Evolutionary conservation across 2,329 filamentous ascomycete species (phyloP).

Genomic region (Balansia obtecta): DNA sequence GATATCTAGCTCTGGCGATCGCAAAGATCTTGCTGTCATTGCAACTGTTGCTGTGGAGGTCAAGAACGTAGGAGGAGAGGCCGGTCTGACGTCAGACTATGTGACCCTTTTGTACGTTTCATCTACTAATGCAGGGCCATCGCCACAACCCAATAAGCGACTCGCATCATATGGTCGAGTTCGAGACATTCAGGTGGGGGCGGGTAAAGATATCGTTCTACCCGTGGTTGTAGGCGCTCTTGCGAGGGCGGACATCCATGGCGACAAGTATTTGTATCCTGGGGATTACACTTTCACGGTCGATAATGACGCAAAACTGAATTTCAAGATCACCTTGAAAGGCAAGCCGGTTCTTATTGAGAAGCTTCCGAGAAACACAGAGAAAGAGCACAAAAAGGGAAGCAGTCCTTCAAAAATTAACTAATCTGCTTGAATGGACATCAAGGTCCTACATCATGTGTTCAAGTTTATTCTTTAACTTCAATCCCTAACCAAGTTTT

Average conservation of each 20-base stretch:
- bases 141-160: conserved; percentile 8
- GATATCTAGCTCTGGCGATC: neutral
- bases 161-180: conserved; percentile 9
- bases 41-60: neutral
- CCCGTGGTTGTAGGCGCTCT: conserved; percentile 6
- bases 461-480: neutral
- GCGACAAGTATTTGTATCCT: conserved; percentile 9
- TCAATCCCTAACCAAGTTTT: neutral
- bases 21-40: neutral
- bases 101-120: conserved; percentile 9
- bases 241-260: conserved; percentile 7
- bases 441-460: too few species aligned
- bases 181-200: conserved; percentile 5
- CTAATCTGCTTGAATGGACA: too few species aligned
- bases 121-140: conserved; percentile 8
- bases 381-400: neutral
- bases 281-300: conserved; percentile 8
- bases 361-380: neutral
- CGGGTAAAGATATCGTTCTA: conserved; percentile 6
- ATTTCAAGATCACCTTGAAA: conserved; percentile 6
- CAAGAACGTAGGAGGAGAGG: neutral
- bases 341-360: neutral
- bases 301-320: conserved; percentile 4
- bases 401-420: too few species aligned
- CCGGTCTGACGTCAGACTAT: conserved; percentile 7